Conservation (phyloP, 257 asterid species). For the Nicotiana tabacum region DNA sequence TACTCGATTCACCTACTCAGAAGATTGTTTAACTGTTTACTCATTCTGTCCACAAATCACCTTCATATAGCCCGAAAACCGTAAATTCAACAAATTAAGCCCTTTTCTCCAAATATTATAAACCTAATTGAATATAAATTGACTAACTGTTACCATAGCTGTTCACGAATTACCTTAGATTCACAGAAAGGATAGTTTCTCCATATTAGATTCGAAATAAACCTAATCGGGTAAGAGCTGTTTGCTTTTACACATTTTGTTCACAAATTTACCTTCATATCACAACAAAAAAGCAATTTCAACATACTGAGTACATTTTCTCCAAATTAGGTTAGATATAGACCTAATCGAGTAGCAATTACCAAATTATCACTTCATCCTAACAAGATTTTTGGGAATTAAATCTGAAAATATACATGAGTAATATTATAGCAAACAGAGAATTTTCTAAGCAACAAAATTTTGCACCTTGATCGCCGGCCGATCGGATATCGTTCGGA, state of each 20-base stretch:
- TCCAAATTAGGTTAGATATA: neutral
- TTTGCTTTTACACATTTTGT: neutral
- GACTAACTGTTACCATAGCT: neutral
- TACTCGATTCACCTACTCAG: too few relatives aligned
- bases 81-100: too few relatives aligned
- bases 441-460: neutral
- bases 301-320: neutral
- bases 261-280: neutral
- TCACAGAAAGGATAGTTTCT: neutral
- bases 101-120: neutral
- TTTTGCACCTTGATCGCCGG: neutral
- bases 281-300: neutral
- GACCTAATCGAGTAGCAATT: neutral
- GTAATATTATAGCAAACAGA: neutral
- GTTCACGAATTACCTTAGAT: neutral
- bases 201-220: neutral
- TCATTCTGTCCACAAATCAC: too few relatives aligned
- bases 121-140: neutral
- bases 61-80: too few relatives aligned
- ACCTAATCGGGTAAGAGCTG: neutral
- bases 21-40: too few relatives aligned
- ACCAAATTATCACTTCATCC: too few relatives aligned
- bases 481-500: neutral
- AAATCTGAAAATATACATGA: neutral
- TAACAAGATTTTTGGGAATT: too few relatives aligned